These are phyloP conservation scores for Acanthamoeba lenticulata DNA, from an alignment of 208 protist genomes.

Conservation along the genomic window DNA sequence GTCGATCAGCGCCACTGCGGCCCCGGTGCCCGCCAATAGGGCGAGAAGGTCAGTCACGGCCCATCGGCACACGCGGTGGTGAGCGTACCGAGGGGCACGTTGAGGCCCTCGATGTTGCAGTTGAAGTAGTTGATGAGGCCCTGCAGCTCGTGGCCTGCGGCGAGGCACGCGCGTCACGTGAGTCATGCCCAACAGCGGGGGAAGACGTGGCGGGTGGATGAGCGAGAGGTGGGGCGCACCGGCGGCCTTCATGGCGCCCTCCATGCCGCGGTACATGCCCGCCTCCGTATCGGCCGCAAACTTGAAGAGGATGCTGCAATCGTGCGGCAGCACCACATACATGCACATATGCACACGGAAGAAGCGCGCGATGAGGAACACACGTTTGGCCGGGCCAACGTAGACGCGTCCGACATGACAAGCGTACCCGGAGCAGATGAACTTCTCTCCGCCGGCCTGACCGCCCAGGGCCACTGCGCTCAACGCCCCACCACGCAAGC, in stretches of 20 bases:
- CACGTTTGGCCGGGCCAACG: not conserved
- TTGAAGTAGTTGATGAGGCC: constrained; percentile 70
- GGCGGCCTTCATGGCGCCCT: constrained; percentile 62
- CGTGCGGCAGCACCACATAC: not conserved
- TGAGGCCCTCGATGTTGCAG: constrained; percentile 43
- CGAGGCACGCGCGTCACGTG: no score
- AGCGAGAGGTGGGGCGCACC: not conserved
- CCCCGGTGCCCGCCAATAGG: not conserved
- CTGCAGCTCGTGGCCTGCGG: constrained; percentile 48
- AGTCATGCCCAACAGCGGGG: no score
- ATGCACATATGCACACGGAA: not conserved
- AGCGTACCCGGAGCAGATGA: constrained; percentile 27
- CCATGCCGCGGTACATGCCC: constrained; percentile 34
- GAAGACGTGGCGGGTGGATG: not conserved
- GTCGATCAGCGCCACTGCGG: constrained; percentile 59
- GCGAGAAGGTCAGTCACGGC: no score
- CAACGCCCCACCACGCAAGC: no score
- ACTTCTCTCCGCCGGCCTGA: constrained; percentile 67
- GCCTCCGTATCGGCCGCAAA: not conserved
- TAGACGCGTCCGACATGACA: not conserved
- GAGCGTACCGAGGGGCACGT: constrained; percentile 19
- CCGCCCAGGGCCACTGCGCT: constrained; percentile 45
- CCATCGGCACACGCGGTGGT: no score
- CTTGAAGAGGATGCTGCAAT: constrained; percentile 45
- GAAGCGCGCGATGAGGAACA: not conserved